Evolutionary conservation across 768 basidiomycete species (phyloP), one percentile per base, ranked within the genome.

Genomic region (Hericium rajendrae): DNA sequence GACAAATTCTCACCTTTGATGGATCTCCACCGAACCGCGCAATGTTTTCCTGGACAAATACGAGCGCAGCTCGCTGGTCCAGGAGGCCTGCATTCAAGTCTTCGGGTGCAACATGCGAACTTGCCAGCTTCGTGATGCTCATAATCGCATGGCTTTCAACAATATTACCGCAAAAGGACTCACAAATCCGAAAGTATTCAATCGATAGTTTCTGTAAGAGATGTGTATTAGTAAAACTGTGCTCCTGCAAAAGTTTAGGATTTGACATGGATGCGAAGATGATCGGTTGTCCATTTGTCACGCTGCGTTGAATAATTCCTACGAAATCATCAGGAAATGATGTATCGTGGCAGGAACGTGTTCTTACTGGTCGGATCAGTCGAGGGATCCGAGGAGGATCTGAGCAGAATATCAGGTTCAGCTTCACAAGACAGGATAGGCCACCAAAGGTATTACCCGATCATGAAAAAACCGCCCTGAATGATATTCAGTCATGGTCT

Each of bases 41-140:
- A 26, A 87, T 82, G 61, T 87, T 83, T 18, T 81, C 71, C 60
- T 84, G 77, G 6, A 86, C 69, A 66, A 84, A 88, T 26, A 70
- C 62, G 0, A 88, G 66, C 0, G 84, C 82, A 48, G 73, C 69
- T 1, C 75, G 72, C 67, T 86, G 82, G 64, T 88, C 86, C 83
- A 37, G 59, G 5, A 62, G 50, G n/a, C 59, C 61, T 9, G n/a
- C 40, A 38, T 62, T 60, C n/a, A 82, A 69, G 59, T 82, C 76
- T 60, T 77, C 61, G 0, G 75, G 68, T 1, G 69, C 66, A 6
- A 80, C 71, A 54, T 69, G 63, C 3, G 67, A 60, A 57, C 80
- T 80, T 3, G 81, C 68, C 43, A 82, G 68, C 76, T 78, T 39
- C 15, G 11, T 2, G 16, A n/a, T 18, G 15, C 16, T 11, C 20